Base-by-base conservation (phyloP, 306 rosid species). In the Sicyos edulis region DNA sequence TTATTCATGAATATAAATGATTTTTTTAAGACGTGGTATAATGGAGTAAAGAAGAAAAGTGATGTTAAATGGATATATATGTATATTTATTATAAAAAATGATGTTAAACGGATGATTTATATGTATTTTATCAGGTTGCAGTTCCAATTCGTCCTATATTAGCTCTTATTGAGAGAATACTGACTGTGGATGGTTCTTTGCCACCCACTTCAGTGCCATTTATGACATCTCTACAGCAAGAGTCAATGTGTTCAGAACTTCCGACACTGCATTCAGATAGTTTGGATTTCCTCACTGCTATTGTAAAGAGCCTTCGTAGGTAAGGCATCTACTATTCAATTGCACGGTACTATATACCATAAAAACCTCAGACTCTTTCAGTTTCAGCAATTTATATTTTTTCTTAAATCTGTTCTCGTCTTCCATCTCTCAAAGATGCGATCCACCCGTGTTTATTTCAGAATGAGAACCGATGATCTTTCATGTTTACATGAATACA, bases 211-310 rank as follows among this genome's bases (percentile, higher is more conserved):
- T 70, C 85, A 71, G 56, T 76, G 78, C 86, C 88, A 71, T 90
- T 95, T 80, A 74, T 85, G 87, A 87, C 96, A 54, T 73, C 85
- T 67, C 80, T 70, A 80, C 92, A 89, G 77, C 97, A 95, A 85
- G 96, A 91, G 74, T 79, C 80, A 50, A 78, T 95, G 59, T 89
- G 95, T 80, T 89, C 88, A 19, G 89, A 86, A 80, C 99, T 95
- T 80, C 97, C 99, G 32, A 81, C 65, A 29, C 80, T 91, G 85
- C 99, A 95, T 81, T 82, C 70, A 24, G 58, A 73, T 76, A 63
- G 87, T 82, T 56, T 95, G 83, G 96, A 95, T 44, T 85, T 95
- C 72, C 96, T 95, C 53, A 56, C 59, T 74, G 89, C 89, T 47
- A 74, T 91, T 44, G 72, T 89, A 63, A 86, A 82, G 83, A 88